Base-by-base conservation (phyloP, 2,329 filamentous ascomycete genomes). In the Aspergillus terreus region DNA sequence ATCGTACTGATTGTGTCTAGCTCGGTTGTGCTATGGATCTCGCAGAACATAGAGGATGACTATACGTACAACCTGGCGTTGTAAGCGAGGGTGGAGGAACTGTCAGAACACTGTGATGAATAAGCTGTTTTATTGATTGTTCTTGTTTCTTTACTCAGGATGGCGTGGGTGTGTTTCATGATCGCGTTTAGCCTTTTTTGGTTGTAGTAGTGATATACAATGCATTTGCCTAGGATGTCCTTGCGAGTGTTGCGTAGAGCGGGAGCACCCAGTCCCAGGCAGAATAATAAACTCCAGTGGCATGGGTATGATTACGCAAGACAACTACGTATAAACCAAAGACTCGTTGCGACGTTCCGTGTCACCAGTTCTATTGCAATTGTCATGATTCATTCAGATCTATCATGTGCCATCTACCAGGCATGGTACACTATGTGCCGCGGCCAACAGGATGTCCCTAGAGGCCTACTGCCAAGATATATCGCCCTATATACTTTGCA, bases 31-130 rank as follows among this genome's bases (percentile, higher is more conserved):
- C 77, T 87, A 32, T 87, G 84, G 84, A 77, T 87, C 25, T 83
- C 82, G 47, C 85, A 87, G 75, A 87, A 87, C 63, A 86, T 87
- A 72, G 85, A 87, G 67, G 84, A 87, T 61, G 84, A 87, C 63
- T 87, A 87, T 67, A 86, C 83, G 27, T 87, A 87, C 69, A 86
- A 83, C 62, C 71, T 87, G 55, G 82, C 83, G 46, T 76, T 87
- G 57, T 87, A 61, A 68, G 30, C 27, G 11, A 7, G 27, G 30
- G 43, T 42, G 19, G 40, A 21, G 15, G 11, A 23, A 11, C 15
- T 12, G 40, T 21, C 15, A 21, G 19, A 21, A 17, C 11, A n/a
- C n/a, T 23, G 19, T 23, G 33, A 35, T 17, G 35, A n/a, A 10
- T 30, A 35, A 19, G 27, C 38, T 23, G 38, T 43, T 36, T 51